These are phyloP conservation scores for Alternaria solani DNA, from an alignment of 2,329 filamentous ascomycete genomes.

Conservation along the genomic window DNA sequence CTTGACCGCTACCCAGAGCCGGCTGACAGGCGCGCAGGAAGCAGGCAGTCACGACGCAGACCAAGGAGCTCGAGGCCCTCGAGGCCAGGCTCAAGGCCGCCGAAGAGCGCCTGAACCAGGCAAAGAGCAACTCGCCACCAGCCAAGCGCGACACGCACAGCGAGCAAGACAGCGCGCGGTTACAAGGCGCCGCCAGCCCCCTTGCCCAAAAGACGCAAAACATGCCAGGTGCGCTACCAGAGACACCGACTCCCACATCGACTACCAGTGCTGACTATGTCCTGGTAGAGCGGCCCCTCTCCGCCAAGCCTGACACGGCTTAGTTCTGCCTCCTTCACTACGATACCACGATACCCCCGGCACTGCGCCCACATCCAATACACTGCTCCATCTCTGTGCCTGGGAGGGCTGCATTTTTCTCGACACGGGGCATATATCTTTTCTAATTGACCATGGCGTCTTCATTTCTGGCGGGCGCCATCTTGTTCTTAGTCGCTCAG, in stretches of 20 bases:
- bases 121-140: constrained; percentile 43
- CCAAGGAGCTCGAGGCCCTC: constrained; percentile 82
- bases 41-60: constrained; percentile 76
- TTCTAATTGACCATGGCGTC: constrained; percentile 11
- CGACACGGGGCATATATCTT: constrained; percentile 11
- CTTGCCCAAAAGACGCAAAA: constrained; percentile 26
- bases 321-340: constrained; percentile 15
- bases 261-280: constrained; percentile 48
- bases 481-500: neutral
- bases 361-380: constrained; percentile 13
- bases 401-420: constrained; percentile 9
- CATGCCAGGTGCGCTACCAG: constrained; percentile 45
- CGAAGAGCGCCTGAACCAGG: constrained; percentile 72
- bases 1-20: neutral
- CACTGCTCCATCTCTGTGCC: constrained; percentile 8
- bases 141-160: constrained; percentile 42
- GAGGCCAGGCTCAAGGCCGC: constrained; percentile 85
- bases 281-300: constrained; percentile 45
- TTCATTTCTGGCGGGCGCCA: constrained; percentile 10
- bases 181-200: constrained; percentile 44
- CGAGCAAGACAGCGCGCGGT: constrained; percentile 29
- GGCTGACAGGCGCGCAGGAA: constrained; percentile 65
- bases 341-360: constrained; percentile 23
- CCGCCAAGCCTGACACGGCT: constrained; percentile 28
- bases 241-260: constrained; percentile 41